These are phyloP conservation scores for Starmera caribaea DNA, from an alignment of 805 yeast species.

Conservation along the genomic window DNA sequence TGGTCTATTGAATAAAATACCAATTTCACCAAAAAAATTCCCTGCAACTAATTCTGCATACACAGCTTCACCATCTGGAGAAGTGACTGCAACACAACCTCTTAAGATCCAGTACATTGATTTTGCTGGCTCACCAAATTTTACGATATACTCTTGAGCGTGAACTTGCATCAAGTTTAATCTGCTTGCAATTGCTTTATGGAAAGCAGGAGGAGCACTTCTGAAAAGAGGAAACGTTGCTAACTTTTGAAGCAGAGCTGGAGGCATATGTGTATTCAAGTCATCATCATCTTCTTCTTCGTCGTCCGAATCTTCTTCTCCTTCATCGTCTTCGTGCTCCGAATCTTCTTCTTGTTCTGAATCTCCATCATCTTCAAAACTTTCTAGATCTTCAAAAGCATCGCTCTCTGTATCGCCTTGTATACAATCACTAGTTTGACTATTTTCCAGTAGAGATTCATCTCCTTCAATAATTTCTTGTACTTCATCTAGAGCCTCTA, in stretches of 20 bases:
- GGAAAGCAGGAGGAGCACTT: constrained; percentile 59
- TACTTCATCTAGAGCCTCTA: too few relatives aligned
- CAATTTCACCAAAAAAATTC: constrained; percentile 71
- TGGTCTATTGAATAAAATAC: constrained; percentile 65
- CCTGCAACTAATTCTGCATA: constrained; percentile 66
- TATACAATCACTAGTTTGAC: too few relatives aligned
- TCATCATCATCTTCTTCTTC: constrained; percentile 1
- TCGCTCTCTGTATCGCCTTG: too few relatives aligned
- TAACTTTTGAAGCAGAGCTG: constrained; percentile 42
- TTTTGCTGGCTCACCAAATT: constrained; percentile 62
- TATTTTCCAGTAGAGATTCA: too few relatives aligned
- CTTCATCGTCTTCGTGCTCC: constrained; percentile 1
- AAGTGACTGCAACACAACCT: constrained; percentile 69
- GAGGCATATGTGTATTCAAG: constrained; percentile 28
- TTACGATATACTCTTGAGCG: constrained; percentile 62
- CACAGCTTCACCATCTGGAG: constrained; percentile 67
- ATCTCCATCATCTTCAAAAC: not conserved
- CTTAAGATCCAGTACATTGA: constrained; percentile 76
- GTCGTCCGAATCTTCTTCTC: not conserved
- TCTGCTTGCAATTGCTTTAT: constrained; percentile 46
- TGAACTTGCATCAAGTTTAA: constrained; percentile 50
- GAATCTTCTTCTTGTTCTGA: constrained; percentile 5
- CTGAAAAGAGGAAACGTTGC: constrained; percentile 55
- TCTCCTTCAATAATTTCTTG: too few relatives aligned
- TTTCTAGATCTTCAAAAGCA: not conserved